Base-by-base conservation (phyloP, 345 rosid genomes). In the Geranium brycei region DNA sequence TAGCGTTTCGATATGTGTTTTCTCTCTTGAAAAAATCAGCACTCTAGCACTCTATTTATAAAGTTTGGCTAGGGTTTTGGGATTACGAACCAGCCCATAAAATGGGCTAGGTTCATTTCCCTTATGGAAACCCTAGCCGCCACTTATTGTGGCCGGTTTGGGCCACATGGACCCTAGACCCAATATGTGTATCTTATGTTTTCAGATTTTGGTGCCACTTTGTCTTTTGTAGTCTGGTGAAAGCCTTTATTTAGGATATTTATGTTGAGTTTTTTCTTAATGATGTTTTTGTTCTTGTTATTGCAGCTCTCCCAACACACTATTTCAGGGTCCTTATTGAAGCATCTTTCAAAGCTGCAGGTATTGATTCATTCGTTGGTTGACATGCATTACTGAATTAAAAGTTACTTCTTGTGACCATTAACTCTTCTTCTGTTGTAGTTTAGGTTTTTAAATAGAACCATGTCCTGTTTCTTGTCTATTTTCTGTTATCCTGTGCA, bases 261-360 rank as follows among this genome's bases (percentile, higher is more conserved):
- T 4, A 10, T 41, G 19, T 15, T 65, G 0, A n/a, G 13, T 19
- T 56, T 14, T 62, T 66, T 64, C 71, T 75, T 70, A 69, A 41
- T 74, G 62, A 41, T 66, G 69, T 31, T 19, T 64, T 40, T 57
- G 32, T 63, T 65, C 65, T 64, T 76, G 68, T 61, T 31, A 23
- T 75, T 83, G 75, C 96, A 93, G 97, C 97, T 93, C 69, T 88
- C 96, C 67, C 97, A 91, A 66, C 91, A 97, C 66, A 91, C 99
- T 51, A 73, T 93, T 66, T 91, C 99, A 11, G 84, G 96, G 74
- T 85, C 97, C 61, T 79, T 93, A 51, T 76, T 93, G 79, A 91
- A 93, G 77, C 84, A 85, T 79, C 96, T 93, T 65, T 91, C 99
- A 69, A 91, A 93, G 82, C 72, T 91, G 67, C 97, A 93, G 96